phyloP scores from a whole-genome alignment of 495 filamentous ascomycete genomes.

The Pseudoneurospora amorphoporcata region DNA sequence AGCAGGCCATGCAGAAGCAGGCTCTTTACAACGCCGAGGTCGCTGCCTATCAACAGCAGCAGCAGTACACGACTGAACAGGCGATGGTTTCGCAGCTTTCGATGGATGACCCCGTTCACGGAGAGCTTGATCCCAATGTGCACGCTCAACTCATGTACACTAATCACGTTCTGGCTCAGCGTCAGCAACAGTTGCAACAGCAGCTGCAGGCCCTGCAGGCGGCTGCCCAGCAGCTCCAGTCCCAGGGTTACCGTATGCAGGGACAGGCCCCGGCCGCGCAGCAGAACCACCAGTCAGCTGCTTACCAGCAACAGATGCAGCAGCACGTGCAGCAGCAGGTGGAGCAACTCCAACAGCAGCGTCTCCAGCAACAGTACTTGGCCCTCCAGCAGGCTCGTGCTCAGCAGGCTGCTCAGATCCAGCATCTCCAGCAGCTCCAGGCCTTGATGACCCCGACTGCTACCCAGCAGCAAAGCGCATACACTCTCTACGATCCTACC shows the following conservation, averaged over 20 bases:
- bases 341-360: constrained; percentile 32
- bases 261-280: constrained; percentile 33
- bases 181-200: constrained; percentile 71
- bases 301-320: constrained; percentile 36
- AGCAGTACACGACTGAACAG: constrained; percentile 59
- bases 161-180: constrained; percentile 75
- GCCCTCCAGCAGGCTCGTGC: neutral
- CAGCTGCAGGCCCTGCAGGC: constrained; percentile 47
- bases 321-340: constrained; percentile 18
- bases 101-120: constrained; percentile 52
- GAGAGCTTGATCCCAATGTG: constrained; percentile 68
- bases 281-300: constrained; percentile 30
- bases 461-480: constrained; percentile 47
- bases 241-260: constrained; percentile 59
- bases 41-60: constrained; percentile 18
- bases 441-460: constrained; percentile 44
- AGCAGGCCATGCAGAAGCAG: constrained; percentile 11
- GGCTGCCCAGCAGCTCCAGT: constrained; percentile 71
- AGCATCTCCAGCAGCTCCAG: constrained; percentile 55
- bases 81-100: constrained; percentile 72
- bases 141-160: constrained; percentile 78
- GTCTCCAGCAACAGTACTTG: constrained; percentile 1
- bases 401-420: constrained; percentile 17
- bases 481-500: constrained; percentile 70
- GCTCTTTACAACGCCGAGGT: neutral